A percentile compares a stretch with the other conserved stretches of the same genome.
phyloP scores from a whole-genome alignment of 2,329 filamentous ascomycete species.

The Fusarium sp. region DNA sequence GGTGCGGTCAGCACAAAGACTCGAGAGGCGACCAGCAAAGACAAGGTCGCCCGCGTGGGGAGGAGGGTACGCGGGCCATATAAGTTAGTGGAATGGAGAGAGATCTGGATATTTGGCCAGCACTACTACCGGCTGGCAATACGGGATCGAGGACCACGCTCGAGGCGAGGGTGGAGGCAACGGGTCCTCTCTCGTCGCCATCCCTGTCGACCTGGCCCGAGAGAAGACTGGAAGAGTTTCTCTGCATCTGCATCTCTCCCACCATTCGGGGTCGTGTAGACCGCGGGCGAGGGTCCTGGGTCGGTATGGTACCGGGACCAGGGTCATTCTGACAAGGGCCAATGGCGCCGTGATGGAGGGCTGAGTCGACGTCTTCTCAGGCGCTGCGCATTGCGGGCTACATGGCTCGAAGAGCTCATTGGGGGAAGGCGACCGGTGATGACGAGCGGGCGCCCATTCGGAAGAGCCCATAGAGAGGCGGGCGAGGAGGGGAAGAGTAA shows the following conservation, averaged over 20 bases:
- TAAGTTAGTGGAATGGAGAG: conserved; percentile 47
- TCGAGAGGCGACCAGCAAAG: conserved; percentile 34
- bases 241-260: conserved; percentile 45
- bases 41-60: conserved; percentile 36
- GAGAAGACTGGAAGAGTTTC: conserved; percentile 34
- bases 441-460: conserved; percentile 45
- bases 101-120: conserved; percentile 38
- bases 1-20: conserved; percentile 29
- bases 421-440: conserved; percentile 40
- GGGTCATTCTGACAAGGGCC: conserved; percentile 39
- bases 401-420: conserved; percentile 44
- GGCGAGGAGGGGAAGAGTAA: conserved; percentile 36
- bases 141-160: conserved; percentile 35
- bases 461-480: conserved; percentile 27
- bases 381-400: conserved; percentile 39
- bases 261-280: conserved; percentile 42
- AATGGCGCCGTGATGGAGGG: conserved; percentile 41
- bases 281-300: conserved; percentile 33
- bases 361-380: conserved; percentile 36
- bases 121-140: conserved; percentile 36
- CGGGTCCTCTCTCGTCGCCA: conserved; percentile 27
- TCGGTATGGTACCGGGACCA: conserved; percentile 43
- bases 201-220: conserved; percentile 39
- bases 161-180: conserved; percentile 42
- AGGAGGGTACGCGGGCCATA: conserved; percentile 50